Percentiles rank a stretch among this genome's conserved stretches.
These are phyloP conservation scores for Curvularia verruculosa DNA, from an alignment of 2,329 filamentous ascomycete genomes.

Conservation along the genomic window DNA sequence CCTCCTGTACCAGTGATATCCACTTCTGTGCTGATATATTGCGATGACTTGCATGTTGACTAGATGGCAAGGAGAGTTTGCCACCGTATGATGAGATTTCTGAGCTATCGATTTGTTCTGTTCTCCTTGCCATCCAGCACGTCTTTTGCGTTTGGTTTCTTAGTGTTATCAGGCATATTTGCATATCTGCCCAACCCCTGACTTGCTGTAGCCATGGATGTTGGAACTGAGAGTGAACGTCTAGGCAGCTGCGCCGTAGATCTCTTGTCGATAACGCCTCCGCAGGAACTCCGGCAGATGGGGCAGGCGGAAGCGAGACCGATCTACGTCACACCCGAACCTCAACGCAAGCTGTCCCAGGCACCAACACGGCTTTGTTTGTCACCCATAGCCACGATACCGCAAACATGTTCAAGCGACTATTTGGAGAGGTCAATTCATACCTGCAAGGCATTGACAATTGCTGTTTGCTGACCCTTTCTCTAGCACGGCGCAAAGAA, in stretches of 20 bases:
- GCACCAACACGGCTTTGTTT: conserved; percentile 21
- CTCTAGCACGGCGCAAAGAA: conserved; percentile 63
- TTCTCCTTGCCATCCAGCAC: background rate
- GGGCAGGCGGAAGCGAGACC: conserved; percentile 20
- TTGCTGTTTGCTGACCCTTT: conserved; percentile 27
- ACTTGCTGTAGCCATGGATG: background rate
- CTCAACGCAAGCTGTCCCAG: conserved; percentile 28
- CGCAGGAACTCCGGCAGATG: conserved; percentile 4
- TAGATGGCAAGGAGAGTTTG: background rate
- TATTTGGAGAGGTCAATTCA: conserved; percentile 54
- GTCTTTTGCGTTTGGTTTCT: background rate
- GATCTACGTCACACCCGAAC: conserved; percentile 38
- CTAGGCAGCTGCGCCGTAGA: background rate
- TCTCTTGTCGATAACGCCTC: conserved; percentile 6
- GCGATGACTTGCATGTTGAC: background rate
- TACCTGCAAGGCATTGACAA: background rate
- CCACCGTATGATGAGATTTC: background rate
- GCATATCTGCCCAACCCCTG: background rate
- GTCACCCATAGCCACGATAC: conserved; percentile 6
- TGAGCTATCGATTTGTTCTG: background rate
- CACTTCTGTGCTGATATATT: background rate
- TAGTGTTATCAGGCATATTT: background rate
- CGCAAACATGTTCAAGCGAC: conserved; percentile 52
- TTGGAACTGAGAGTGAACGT: background rate
- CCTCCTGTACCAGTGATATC: background rate